A percentile compares a stretch with the other conserved stretches of the same genome.
These are phyloP conservation scores for Xylariaceae sp. DNA, from an alignment of 2,329 filamentous ascomycete genomes.

Conservation along the genomic window DNA sequence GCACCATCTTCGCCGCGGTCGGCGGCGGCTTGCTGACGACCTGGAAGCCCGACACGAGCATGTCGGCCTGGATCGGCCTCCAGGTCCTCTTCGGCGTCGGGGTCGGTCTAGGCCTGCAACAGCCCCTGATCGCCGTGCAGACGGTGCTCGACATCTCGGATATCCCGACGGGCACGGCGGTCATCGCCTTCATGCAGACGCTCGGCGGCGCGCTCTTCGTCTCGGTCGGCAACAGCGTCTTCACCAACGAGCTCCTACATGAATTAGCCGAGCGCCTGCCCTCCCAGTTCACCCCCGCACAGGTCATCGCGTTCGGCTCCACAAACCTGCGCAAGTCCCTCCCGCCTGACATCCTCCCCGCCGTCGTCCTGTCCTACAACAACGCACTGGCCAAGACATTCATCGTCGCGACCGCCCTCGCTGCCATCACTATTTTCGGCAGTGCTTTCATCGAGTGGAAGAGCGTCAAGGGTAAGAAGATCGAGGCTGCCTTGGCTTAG, in stretches of 20 bases:
- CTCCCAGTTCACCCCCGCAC: constrained; percentile 25
- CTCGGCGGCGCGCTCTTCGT: constrained; percentile 45
- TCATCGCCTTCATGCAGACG: constrained; percentile 39
- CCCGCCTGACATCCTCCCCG: constrained; percentile 27
- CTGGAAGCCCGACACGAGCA: constrained; percentile 27
- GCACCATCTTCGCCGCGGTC: constrained; percentile 28
- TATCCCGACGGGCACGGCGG: constrained; percentile 24
- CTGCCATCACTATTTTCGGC: constrained; percentile 39
- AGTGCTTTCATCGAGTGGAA: constrained; percentile 46
- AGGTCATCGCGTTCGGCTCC: constrained; percentile 33
- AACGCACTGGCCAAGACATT: constrained; percentile 39
- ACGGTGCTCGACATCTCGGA: constrained; percentile 30
- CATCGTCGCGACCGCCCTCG: constrained; percentile 39
- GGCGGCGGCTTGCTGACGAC: constrained; percentile 38
- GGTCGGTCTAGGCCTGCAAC: constrained; percentile 36
- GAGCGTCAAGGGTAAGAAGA: constrained; percentile 52
- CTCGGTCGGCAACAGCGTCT: constrained; percentile 45
- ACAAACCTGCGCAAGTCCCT: constrained; percentile 32
- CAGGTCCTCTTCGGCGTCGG: constrained; percentile 38
- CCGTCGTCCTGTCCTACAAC: constrained; percentile 39
- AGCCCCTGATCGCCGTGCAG: constrained; percentile 38
- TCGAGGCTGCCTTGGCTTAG: constrained; percentile 23
- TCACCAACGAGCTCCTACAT: constrained; percentile 41
- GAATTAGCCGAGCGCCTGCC: constrained; percentile 35
- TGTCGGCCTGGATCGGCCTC: constrained; percentile 38